Evolutionary conservation across 2,329 filamentous ascomycete species (phyloP), one percentile per base, ranked within the genome.

Genomic region (Calonectria pteridis): DNA sequence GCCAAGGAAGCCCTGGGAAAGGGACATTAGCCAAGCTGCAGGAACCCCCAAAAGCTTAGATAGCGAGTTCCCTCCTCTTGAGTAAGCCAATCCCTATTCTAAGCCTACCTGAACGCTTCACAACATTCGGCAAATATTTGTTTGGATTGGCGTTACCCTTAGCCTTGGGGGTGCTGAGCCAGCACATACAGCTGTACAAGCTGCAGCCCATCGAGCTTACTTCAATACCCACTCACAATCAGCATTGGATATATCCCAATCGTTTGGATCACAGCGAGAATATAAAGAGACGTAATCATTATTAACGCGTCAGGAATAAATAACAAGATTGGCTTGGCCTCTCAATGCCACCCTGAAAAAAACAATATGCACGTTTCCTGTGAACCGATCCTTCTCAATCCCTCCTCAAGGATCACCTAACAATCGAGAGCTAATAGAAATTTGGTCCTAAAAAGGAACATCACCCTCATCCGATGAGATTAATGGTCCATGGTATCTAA

Each of bases 1-100:
- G 16, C 88, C 89, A 0, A 86, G 82, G 66, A 92, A 92, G 84
- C 96, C 96, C 1, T 98, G 96, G 96, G 96, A 98, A 86, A 94
- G 88, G 78, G 88, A 90, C 20, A 73, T 55, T 29, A 64, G 33
- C 6, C 40, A 71, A 6, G 68, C 82, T 6, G 67, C 75, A 33
- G 73, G 79, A 64, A 71, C 78, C 3, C 77, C 79, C 28, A 79
- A 78, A 35, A 75, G 77, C 29, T 79, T 85, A 3, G 84, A 85
- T 55, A 75, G 77, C 13, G 83, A 85, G 14, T 85, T 85, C 28
- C 84, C 84, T 3, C 81, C 85, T 11, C 76, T 78, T 20, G 73
- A 78, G 10, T 78, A 78, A 26, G 63, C 79, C 16, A 11, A 29
- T 9, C 16, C 50, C 51, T 64, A 51, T 43, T 26, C 58, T 14